These are phyloP conservation scores for Podila verticillata DNA, from an alignment of 192 early-diverging fungal species.

Conservation along the genomic window DNA sequence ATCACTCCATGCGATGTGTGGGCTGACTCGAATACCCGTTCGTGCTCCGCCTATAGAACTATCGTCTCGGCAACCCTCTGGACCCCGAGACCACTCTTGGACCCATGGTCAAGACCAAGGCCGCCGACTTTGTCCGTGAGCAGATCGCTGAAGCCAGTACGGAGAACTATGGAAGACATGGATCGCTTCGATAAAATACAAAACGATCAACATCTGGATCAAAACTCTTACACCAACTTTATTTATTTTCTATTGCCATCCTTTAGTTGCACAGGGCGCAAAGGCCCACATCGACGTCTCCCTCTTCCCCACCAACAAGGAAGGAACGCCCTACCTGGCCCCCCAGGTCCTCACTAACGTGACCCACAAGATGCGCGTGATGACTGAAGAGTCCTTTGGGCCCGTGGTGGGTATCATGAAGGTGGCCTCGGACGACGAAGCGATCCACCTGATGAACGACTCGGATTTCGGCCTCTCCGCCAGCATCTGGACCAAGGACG, in stretches of 20 bases:
- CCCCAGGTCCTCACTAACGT: conserved; percentile 84
- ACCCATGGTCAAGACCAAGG: conserved; percentile 73
- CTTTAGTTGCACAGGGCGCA: conserved; percentile 74
- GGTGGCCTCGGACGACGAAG: conserved; percentile 78
- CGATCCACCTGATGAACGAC: conserved; percentile 84
- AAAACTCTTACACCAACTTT: too few species aligned
- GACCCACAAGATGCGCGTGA: conserved; percentile 76
- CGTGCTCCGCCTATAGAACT: conserved; percentile 33
- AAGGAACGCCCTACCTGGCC: conserved; percentile 72
- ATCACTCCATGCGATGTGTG: too few species aligned
- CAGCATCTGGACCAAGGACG: conserved; percentile 79
- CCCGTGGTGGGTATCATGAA: conserved; percentile 83
- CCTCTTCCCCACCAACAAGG: conserved; percentile 67
- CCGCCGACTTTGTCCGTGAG: conserved; percentile 74
- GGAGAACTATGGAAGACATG: neutral
- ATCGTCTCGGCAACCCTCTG: conserved; percentile 75
- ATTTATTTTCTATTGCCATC: neutral
- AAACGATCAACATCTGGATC: neutral
- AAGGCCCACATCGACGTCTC: conserved; percentile 66
- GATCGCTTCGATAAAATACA: neutral
- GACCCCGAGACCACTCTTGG: conserved; percentile 72
- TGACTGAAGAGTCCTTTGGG: conserved; percentile 89
- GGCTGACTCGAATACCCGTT: too few species aligned
- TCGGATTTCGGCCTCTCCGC: conserved; percentile 81
- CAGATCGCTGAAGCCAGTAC: conserved; percentile 76